These are phyloP conservation scores for Pilasporangium apinafurcum DNA, from an alignment of 352 stramenopile species.

Conservation along the genomic window DNA sequence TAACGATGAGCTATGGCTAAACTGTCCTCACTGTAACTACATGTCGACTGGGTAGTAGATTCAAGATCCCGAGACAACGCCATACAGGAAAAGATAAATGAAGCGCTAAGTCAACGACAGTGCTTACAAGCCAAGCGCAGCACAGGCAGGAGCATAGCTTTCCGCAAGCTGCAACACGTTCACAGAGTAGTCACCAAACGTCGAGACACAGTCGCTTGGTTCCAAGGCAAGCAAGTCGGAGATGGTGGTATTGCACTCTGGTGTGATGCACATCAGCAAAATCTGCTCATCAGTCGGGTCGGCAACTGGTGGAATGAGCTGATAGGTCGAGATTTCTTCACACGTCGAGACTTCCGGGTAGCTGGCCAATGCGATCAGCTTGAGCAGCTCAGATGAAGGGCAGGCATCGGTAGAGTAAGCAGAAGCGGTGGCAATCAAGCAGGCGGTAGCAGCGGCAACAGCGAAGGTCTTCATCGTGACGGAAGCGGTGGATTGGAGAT, in stretches of 20 bases:
- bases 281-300: conserved; percentile 21
- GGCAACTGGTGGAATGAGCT: conserved; percentile 21
- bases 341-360: no score
- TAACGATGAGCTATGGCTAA: no score
- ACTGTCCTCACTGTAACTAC: no score
- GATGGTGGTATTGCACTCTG: conserved; percentile 26
- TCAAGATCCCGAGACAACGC: no score
- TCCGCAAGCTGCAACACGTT: conserved; percentile 40
- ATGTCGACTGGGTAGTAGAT: no score
- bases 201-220: conserved; percentile 32
- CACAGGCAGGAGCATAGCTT: conserved; percentile 28
- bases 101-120: no score
- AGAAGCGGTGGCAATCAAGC: conserved; percentile 14
- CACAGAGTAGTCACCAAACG: conserved; percentile 29
- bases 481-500: conserved; percentile 3
- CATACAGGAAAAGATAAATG: no score
- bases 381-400: conserved; percentile 18
- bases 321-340: conserved; percentile 20
- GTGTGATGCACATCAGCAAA: conserved; percentile 27
- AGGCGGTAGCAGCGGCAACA: conserved; percentile 12
- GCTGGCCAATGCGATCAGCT: conserved; percentile 16
- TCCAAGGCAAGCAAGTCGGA: conserved; percentile 16
- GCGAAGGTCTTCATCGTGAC: conserved; percentile 33
- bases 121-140: conserved; percentile 17
- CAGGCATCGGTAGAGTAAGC: conserved; percentile 23